Conservation (phyloP, 2,329 filamentous ascomycete genomes). For the Pleurostoma richardsiae region DNA sequence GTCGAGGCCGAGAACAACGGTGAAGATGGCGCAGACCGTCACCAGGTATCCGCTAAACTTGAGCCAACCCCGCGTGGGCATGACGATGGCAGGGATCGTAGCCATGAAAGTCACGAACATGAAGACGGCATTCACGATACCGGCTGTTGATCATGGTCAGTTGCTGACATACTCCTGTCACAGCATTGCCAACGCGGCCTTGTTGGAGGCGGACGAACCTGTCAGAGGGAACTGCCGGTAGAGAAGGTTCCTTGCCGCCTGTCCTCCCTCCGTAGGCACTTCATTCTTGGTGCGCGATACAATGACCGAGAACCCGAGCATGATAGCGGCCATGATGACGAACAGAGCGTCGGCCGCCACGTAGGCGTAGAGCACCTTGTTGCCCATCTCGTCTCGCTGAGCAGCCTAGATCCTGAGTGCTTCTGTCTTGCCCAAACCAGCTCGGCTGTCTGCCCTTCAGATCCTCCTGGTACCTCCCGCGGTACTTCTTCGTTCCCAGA, state of each 20-base stretch:
- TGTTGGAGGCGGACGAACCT: constrained; percentile 19
- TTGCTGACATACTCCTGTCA: too few relatives aligned
- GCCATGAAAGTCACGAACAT: constrained; percentile 66
- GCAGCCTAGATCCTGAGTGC: constrained; percentile 12
- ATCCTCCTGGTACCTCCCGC: constrained; percentile 3
- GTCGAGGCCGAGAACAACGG: constrained; percentile 58
- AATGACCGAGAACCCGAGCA: constrained; percentile 50
- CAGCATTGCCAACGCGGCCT: too few relatives aligned
- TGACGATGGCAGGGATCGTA: constrained; percentile 66
- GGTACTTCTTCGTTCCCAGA: constrained; percentile 4
- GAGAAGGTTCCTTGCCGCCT: constrained; percentile 46
- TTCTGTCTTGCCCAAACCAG: not conserved
- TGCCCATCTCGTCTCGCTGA: constrained; percentile 37
- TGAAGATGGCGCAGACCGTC: constrained; percentile 58
- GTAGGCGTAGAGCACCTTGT: constrained; percentile 48
- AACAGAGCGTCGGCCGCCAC: constrained; percentile 45
- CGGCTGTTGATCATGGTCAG: constrained; percentile 36
- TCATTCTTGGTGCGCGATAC: constrained; percentile 41
- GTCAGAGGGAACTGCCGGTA: constrained; percentile 49
- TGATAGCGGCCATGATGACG: constrained; percentile 46
- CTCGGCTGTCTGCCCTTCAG: constrained; percentile 11
- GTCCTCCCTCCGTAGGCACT: constrained; percentile 34
- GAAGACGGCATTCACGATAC: constrained; percentile 67
- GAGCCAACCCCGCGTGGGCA: constrained; percentile 63
- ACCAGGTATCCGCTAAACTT: constrained; percentile 64